These are phyloP conservation scores for Aspergillus chevalieri DNA, from an alignment of 2,329 filamentous ascomycete genomes.

Conservation along the genomic window DNA sequence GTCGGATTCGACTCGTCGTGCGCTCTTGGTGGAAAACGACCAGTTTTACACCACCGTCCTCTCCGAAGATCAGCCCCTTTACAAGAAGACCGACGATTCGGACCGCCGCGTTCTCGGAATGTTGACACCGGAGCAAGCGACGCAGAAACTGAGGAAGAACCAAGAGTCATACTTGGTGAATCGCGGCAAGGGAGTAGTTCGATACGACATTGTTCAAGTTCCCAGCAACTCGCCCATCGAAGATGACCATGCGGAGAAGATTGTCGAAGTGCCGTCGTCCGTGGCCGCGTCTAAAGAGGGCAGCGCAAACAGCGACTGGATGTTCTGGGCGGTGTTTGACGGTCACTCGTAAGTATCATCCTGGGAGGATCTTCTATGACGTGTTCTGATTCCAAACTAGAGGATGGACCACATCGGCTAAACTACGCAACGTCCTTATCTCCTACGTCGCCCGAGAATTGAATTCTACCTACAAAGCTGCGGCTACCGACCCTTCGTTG, in stretches of 20 bases:
- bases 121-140: constrained; percentile 91
- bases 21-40: constrained; percentile 83
- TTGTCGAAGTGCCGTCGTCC: constrained; percentile 74
- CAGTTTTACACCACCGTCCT: constrained; percentile 84
- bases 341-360: constrained; percentile 69
- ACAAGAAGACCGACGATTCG: constrained; percentile 79
- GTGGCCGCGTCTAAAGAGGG: constrained; percentile 51
- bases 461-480: constrained; percentile 81
- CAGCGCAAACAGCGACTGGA: constrained; percentile 74
- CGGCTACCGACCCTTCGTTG: constrained; percentile 51
- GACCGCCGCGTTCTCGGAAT: constrained; percentile 88
- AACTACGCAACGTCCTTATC: constrained; percentile 85
- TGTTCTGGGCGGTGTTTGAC: constrained; percentile 99
- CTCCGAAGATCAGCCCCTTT: constrained; percentile 76
- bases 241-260: constrained; percentile 97
- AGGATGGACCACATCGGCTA: constrained; percentile 97
- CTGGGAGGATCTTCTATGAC: not conserved
- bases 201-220: constrained; percentile 91
- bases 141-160: constrained; percentile 76
- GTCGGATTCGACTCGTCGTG: constrained; percentile 54
- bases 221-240: constrained; percentile 97
- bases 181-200: constrained; percentile 80
- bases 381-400: constrained; percentile 40
- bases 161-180: constrained; percentile 90
- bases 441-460: constrained; percentile 88